Percentiles rank a stretch among this genome's conserved stretches.
These are phyloP conservation scores for Cryptosporidium tyzzeri DNA, from an alignment of 169 alveolate species.

Conservation along the genomic window DNA sequence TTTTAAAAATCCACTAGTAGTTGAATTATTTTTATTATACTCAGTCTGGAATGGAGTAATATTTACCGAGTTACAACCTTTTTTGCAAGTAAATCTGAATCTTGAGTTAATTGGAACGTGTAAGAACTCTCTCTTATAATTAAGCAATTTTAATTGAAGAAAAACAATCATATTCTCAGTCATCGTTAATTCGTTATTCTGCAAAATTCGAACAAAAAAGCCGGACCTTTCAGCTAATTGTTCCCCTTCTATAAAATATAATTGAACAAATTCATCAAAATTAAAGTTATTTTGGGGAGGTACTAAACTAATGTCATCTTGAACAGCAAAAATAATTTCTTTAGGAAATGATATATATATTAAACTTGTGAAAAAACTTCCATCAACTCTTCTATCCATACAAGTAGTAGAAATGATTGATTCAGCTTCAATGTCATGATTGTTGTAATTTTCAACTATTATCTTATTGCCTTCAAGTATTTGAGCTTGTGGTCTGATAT, in stretches of 20 bases:
- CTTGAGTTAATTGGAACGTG: constrained; percentile 46
- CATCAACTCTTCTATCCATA: constrained; percentile 61
- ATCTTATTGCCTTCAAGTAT: constrained; percentile 10
- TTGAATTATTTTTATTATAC: neutral
- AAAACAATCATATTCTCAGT: neutral
- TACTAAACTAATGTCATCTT: neutral
- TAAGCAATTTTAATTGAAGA: constrained; percentile 29
- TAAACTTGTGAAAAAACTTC: constrained; percentile 6
- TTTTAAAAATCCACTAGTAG: neutral
- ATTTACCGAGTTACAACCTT: constrained; percentile 14
- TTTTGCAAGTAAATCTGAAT: constrained; percentile 4
- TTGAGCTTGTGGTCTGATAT: neutral
- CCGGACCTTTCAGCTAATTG: constrained; percentile 9
- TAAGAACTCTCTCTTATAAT: constrained; percentile 4
- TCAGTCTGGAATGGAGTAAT: neutral
- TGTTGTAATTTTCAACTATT: constrained; percentile 10
- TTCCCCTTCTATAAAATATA: constrained; percentile 46
- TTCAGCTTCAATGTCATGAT: neutral
- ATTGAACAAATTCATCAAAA: constrained; percentile 15
- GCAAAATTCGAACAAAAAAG: neutral
- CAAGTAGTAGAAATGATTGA: constrained; percentile 20
- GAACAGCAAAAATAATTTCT: constrained; percentile 13
- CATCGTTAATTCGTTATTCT: constrained; percentile 23
- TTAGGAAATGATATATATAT: constrained; percentile 26
- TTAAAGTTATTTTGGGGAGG: neutral